phyloP scores from a whole-genome alignment of 495 filamentous ascomycete genomes.

The Aspergillus bridgeri region DNA sequence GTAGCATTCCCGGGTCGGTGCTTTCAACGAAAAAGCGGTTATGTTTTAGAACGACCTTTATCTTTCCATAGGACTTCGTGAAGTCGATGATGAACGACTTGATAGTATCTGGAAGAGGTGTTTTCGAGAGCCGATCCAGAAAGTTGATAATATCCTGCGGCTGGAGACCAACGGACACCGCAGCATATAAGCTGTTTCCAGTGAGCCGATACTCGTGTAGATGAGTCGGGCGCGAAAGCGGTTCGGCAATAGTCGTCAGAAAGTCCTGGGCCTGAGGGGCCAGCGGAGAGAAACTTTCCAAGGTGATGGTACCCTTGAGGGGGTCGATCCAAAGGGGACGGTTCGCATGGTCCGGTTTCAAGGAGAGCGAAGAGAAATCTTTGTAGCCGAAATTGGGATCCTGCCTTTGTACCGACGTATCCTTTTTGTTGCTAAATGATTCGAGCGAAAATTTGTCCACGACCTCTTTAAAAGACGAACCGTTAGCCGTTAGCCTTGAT shows the following conservation, averaged over 20 bases:
- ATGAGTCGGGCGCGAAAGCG: constrained; percentile 78
- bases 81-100: constrained; percentile 75
- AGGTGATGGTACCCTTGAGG: constrained; percentile 73
- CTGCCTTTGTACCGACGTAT: constrained; percentile 30
- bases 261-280: constrained; percentile 88
- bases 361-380: constrained; percentile 74
- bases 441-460: constrained; percentile 66
- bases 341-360: constrained; percentile 85
- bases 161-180: constrained; percentile 84
- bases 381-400: constrained; percentile 60
- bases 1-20: constrained; percentile 77
- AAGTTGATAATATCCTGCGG: constrained; percentile 87
- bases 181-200: constrained; percentile 88
- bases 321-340: constrained; percentile 94
- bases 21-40: constrained; percentile 94
- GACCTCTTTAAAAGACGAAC: constrained; percentile 41
- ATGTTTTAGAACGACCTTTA: constrained; percentile 90
- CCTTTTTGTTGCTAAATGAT: constrained; percentile 42
- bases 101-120: constrained; percentile 73
- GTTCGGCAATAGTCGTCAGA: constrained; percentile 92
- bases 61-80: constrained; percentile 89
- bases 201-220: constrained; percentile 94
- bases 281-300: constrained; percentile 92
- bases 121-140: constrained; percentile 84
- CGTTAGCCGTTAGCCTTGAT: constrained; percentile 16